These are phyloP conservation scores for Magnaporthiopsis rhizophila DNA, from an alignment of 2,329 filamentous ascomycete genomes.

Conservation along the genomic window DNA sequence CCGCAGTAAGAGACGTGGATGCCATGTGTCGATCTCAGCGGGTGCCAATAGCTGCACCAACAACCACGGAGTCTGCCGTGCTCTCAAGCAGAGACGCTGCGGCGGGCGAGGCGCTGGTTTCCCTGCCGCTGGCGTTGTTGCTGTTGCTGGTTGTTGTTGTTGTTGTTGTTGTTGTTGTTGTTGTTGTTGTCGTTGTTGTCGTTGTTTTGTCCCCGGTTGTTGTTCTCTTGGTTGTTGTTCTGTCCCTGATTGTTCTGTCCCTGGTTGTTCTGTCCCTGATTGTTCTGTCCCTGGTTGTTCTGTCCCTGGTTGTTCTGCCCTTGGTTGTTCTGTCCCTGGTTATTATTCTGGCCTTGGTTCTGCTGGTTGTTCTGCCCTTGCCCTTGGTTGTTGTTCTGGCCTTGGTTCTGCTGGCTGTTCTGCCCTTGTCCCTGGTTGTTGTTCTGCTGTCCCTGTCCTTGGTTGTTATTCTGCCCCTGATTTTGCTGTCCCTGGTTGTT, in stretches of 20 bases:
- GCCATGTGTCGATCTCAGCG: not conserved
- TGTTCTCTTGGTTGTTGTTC: constrained; percentile 14
- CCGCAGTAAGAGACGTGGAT: not conserved
- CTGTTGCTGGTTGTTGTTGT: constrained; percentile 12
- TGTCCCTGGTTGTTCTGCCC: constrained; percentile 9
- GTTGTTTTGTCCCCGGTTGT: constrained; percentile 12
- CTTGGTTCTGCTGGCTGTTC: constrained; percentile 6
- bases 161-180: constrained; percentile 11
- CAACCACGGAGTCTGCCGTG: not conserved
- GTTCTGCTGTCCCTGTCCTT: constrained; percentile 1
- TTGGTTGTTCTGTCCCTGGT: constrained; percentile 10
- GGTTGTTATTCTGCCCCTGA: not conserved
- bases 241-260: constrained; percentile 8
- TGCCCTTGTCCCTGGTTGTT: constrained; percentile 7
- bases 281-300: constrained; percentile 10
- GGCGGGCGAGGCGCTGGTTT: constrained; percentile 13
- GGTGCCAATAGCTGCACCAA: not conserved
- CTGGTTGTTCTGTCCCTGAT: constrained; percentile 13
- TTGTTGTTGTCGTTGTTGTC: constrained; percentile 9
- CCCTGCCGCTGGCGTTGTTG: constrained; percentile 10
- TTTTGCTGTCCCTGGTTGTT: not conserved
- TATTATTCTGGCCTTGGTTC: not conserved
- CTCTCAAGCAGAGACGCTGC: constrained; percentile 14
- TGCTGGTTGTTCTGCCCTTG: constrained; percentile 6
- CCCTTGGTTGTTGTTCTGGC: constrained; percentile 7